Percentiles rank a stretch among this genome's conserved stretches.
These are phyloP conservation scores for Xylariaceae sp. DNA, from an alignment of 2,329 filamentous ascomycete genomes.

Conservation along the genomic window DNA sequence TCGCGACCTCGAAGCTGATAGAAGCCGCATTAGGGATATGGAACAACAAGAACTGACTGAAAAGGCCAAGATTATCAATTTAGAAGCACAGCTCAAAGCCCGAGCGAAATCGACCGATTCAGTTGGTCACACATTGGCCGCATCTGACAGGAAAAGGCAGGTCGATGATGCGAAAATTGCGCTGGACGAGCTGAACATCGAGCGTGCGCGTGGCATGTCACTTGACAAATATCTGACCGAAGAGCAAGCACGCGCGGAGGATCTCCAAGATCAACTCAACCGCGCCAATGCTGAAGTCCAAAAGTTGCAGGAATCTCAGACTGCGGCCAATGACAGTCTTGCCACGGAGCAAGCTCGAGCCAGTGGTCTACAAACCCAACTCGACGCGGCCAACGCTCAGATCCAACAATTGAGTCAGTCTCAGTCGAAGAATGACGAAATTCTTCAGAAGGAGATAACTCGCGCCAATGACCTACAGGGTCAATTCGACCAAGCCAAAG, in stretches of 20 bases:
- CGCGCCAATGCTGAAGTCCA: background rate
- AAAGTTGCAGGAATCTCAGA: background rate
- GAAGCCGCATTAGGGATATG: constrained; percentile 2
- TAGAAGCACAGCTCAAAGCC: background rate
- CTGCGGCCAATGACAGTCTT: background rate
- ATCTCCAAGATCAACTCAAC: background rate
- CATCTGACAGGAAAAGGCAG: background rate
- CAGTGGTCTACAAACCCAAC: background rate
- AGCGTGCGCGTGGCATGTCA: background rate
- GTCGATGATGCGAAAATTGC: background rate
- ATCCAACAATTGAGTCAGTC: too few relatives aligned
- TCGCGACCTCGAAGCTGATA: background rate
- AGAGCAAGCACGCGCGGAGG: background rate
- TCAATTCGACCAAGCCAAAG: background rate
- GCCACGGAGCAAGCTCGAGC: background rate
- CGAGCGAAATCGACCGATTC: background rate
- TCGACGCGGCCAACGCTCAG: background rate
- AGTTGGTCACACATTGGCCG: background rate
- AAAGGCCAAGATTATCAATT: too few relatives aligned
- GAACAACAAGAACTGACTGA: background rate
- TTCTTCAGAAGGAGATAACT: too few relatives aligned
- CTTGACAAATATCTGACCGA: background rate
- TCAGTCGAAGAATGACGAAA: too few relatives aligned
- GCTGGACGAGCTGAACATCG: background rate
- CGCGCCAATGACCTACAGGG: background rate